Conservation (phyloP, 2,329 filamentous ascomycete species). For the Nothophoma quercina region DNA sequence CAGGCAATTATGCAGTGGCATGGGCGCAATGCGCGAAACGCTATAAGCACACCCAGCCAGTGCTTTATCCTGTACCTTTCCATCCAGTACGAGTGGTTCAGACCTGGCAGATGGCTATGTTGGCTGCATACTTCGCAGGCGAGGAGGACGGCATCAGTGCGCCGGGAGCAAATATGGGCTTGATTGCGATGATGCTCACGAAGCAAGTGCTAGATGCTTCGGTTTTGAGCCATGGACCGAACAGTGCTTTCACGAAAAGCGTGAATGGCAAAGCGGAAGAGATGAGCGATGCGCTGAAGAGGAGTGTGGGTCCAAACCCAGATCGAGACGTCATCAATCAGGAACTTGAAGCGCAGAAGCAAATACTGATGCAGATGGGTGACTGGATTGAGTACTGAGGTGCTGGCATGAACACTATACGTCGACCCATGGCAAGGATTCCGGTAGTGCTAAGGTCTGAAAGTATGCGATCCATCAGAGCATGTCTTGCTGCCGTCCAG, state of each 20-base stretch:
- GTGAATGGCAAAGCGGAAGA: conserved; percentile 50
- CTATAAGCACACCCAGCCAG: conserved; percentile 60
- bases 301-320: conserved; percentile 29
- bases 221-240: conserved; percentile 53
- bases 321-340: conserved; percentile 30
- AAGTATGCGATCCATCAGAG: too few relatives aligned
- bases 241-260: conserved; percentile 51
- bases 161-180: conserved; percentile 50
- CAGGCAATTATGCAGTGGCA: conserved; percentile 55
- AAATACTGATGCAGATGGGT: conserved; percentile 42
- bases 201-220: conserved; percentile 51
- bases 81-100: conserved; percentile 65
- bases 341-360: conserved; percentile 38
- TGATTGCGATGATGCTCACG: conserved; percentile 54
- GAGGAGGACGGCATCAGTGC: conserved; percentile 34
- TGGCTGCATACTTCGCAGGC: conserved; percentile 44
- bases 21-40: conserved; percentile 61
- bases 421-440: too few relatives aligned
- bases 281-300: conserved; percentile 32
- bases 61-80: conserved; percentile 56
- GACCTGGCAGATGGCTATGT: conserved; percentile 50
- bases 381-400: conserved; percentile 28
- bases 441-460: too few relatives aligned
- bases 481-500: too few relatives aligned
- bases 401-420: neutral